These are phyloP conservation scores for Botryotinia globosa DNA, from an alignment of 2,329 filamentous ascomycete species.

Conservation along the genomic window DNA sequence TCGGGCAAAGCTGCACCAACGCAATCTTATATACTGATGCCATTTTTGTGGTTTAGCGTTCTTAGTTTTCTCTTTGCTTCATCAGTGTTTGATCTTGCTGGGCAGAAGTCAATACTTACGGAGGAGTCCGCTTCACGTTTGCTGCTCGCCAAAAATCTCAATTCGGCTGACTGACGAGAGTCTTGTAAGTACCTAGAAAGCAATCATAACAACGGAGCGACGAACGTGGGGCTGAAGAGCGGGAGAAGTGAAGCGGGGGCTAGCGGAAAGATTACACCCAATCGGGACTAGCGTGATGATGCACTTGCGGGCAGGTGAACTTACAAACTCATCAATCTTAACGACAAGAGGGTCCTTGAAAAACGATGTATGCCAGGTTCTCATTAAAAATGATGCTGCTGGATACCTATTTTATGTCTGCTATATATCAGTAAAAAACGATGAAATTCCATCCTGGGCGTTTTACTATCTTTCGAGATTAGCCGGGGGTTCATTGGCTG, in stretches of 20 bases:
- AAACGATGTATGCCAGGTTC: not conserved
- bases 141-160: not conserved
- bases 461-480: not conserved
- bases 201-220: not conserved
- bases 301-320: not conserved
- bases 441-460: not conserved
- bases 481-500: not conserved
- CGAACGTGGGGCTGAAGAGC: not conserved
- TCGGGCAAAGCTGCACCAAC: constrained; percentile 17
- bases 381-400: not conserved
- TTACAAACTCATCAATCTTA: not conserved
- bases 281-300: not conserved
- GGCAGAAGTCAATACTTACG: not conserved
- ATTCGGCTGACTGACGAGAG: not conserved
- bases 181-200: not conserved
- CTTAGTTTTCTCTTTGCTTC: not conserved
- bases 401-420: not conserved
- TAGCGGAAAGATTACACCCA: not conserved
- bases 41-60: not conserved
- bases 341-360: not conserved
- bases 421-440: not conserved
- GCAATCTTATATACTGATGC: constrained; percentile 16
- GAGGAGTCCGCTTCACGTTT: no score
- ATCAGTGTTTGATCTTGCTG: not conserved
- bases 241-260: not conserved